These are phyloP conservation scores for Marasmius oreades DNA, from an alignment of 1,284 basidiomycete species.

Conservation along the genomic window DNA sequence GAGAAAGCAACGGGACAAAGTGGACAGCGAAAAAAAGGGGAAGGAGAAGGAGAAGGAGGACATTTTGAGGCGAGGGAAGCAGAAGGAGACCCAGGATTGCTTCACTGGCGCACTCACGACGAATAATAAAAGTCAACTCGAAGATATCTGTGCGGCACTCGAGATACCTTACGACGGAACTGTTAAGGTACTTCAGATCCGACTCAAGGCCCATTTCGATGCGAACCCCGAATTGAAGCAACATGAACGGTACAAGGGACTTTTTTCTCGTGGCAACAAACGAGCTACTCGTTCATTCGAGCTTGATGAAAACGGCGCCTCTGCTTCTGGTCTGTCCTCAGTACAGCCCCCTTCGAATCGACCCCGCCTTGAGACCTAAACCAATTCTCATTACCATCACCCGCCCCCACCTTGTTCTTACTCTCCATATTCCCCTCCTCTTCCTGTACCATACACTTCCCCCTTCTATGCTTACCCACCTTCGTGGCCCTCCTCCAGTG, in stretches of 20 bases:
- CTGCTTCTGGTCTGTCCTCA: background rate
- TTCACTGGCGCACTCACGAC: constrained; percentile 14
- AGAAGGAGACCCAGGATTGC: constrained; percentile 1
- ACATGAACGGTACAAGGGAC: background rate
- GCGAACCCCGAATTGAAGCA: constrained; percentile 9
- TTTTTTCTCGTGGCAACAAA: background rate
- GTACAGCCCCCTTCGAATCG: background rate
- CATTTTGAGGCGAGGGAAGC: background rate
- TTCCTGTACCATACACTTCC: too few species aligned
- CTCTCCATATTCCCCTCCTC: background rate
- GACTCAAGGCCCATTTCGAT: constrained; percentile 15
- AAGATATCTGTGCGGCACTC: constrained; percentile 13
- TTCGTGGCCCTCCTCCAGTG: too few species aligned
- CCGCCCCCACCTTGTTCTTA: background rate
- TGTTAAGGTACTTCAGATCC: constrained; percentile 7
- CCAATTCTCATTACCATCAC: background rate
- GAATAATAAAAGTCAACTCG: constrained; percentile 17
- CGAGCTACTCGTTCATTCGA: background rate
- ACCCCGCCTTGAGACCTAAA: background rate
- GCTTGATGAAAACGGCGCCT: background rate
- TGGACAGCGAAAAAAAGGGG: background rate
- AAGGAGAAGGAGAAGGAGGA: background rate
- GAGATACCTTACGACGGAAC: constrained; percentile 10
- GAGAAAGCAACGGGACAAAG: background rate
- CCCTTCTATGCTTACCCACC: too few species aligned